These are phyloP conservation scores for Pueraria montana DNA, from an alignment of 306 rosid genomes.

Conservation along the genomic window DNA sequence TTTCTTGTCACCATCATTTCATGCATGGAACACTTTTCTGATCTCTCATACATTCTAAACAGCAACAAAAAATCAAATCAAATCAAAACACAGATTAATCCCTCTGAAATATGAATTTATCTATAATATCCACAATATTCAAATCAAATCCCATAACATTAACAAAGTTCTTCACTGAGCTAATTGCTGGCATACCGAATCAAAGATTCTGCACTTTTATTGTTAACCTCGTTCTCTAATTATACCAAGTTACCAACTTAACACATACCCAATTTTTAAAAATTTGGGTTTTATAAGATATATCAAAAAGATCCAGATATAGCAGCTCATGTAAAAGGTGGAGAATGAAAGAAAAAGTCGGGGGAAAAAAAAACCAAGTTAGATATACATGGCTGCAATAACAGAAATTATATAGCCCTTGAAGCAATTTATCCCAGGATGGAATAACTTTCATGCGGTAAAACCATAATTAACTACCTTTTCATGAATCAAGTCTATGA, in stretches of 20 bases:
- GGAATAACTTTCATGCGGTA: conserved; percentile 37
- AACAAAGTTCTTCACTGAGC: neutral
- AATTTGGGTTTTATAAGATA: neutral
- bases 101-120: conserved; percentile 10
- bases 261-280: neutral
- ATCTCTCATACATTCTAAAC: conserved; percentile 7
- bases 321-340: neutral
- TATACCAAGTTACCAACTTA: neutral
- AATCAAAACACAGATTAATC: conserved; percentile 23
- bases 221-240: conserved; percentile 16
- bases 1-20: conserved; percentile 16
- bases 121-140: conserved; percentile 12
- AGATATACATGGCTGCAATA: neutral
- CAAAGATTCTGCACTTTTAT: neutral
- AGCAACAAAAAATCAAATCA: conserved; percentile 13
- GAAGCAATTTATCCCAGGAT: conserved; percentile 21
- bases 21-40: conserved; percentile 25
- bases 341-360: conserved; percentile 18
- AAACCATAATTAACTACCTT: conserved; percentile 18
- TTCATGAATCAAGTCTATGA: conserved; percentile 12
- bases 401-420: conserved; percentile 19
- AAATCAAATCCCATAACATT: neutral
- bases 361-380: neutral
- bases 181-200: conserved; percentile 1
- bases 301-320: conserved; percentile 19